Evolutionary conservation across 345 rosid genomes (phyloP).

Genomic region (Rhodamnia argentea): DNA sequence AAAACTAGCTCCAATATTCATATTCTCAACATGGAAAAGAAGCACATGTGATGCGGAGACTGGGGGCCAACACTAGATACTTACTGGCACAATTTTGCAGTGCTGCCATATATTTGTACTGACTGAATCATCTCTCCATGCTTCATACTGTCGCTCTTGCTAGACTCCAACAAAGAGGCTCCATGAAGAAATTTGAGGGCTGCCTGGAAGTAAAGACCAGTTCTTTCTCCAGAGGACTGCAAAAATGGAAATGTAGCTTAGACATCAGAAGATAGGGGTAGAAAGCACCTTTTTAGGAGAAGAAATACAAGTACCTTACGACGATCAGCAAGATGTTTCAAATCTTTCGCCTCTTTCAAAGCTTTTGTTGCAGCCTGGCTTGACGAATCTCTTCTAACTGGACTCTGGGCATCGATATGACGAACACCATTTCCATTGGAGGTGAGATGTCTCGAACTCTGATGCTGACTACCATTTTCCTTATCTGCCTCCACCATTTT

Average conservation of each 20-base stretch:
- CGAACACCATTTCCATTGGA: slow-evolving; percentile 42
- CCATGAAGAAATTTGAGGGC: slow-evolving; percentile 89
- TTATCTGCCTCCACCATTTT: slow-evolving; percentile 31
- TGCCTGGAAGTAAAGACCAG: slow-evolving; percentile 89
- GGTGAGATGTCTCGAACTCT: slow-evolving; percentile 26
- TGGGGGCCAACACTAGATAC: slow-evolving; percentile 4
- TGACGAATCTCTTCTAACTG: slow-evolving; percentile 61
- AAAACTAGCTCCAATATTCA: background rate
- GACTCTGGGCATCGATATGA: slow-evolving; percentile 51
- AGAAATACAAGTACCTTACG: slow-evolving; percentile 40
- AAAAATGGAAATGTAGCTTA: slow-evolving; percentile 6
- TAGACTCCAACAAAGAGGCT: slow-evolving; percentile 65
- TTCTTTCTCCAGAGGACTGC: slow-evolving; percentile 69
- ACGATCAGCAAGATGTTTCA: slow-evolving; percentile 95
- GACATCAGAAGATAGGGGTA: background rate
- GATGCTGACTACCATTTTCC: slow-evolving; percentile 35
- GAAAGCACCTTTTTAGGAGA: slow-evolving; percentile 35
- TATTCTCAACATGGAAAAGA: background rate
- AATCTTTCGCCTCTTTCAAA: slow-evolving; percentile 84
- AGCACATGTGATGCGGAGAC: background rate
- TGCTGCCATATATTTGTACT: slow-evolving; percentile 57
- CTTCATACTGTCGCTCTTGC: slow-evolving; percentile 53
- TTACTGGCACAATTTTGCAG: slow-evolving; percentile 97
- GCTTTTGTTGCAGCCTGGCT: slow-evolving; percentile 59
- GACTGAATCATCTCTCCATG: slow-evolving; percentile 64